Conservation (phyloP, 2,329 filamentous ascomycete species). For the Claviceps fusiformis region DNA sequence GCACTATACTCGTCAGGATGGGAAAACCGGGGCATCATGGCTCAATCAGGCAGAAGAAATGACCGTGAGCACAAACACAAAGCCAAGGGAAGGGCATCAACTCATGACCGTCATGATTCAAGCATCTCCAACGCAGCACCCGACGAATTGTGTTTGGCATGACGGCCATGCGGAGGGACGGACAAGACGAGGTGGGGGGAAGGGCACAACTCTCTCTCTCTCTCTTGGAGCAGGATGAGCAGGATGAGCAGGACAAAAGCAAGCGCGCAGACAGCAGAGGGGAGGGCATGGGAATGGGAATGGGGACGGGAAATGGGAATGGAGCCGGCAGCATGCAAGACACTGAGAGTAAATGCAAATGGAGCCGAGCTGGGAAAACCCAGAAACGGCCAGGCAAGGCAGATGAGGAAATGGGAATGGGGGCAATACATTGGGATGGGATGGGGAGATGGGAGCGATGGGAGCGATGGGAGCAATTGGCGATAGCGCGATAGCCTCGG, state of each 20-base stretch:
- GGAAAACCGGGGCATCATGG: conserved; percentile 10
- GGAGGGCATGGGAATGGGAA: not conserved
- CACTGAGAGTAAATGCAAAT: not conserved
- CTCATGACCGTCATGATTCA: conserved; percentile 5
- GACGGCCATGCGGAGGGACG: too few species aligned
- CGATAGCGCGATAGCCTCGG: not conserved
- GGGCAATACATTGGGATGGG: not conserved
- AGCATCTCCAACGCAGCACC: not conserved
- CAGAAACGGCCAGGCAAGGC: not conserved
- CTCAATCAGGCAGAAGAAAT: conserved; percentile 7
- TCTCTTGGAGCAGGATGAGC: not conserved
- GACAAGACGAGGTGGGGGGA: too few species aligned
- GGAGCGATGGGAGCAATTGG: not conserved
- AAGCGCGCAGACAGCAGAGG: not conserved
- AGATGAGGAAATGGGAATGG: conserved; percentile 1
- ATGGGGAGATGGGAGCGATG: not conserved
- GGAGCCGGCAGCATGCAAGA: not conserved
- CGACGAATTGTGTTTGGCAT: not conserved
- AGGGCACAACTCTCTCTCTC: too few species aligned
- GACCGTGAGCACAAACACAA: conserved; percentile 1
- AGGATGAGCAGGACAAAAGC: not conserved
- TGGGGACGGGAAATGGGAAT: not conserved
- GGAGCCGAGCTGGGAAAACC: not conserved
- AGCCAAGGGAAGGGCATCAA: conserved; percentile 2
- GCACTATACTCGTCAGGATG: conserved; percentile 7